A percentile compares a stretch with the other conserved stretches of the same genome.
Evolutionary conservation across 768 basidiomycete species (phyloP).

Genomic region (Leccinum boreale): DNA sequence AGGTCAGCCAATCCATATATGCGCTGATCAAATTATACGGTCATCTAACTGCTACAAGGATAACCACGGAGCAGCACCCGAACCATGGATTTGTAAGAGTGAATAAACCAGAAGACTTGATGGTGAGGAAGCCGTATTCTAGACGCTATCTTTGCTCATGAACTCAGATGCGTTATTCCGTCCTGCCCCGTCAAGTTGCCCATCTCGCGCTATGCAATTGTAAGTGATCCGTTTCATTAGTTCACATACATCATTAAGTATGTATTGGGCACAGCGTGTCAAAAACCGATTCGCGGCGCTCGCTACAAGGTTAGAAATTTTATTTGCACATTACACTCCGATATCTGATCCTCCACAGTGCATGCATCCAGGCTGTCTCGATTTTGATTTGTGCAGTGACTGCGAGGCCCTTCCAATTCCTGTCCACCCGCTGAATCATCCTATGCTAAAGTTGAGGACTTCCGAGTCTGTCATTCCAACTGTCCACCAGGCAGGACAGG

Average conservation of each 20-base stretch:
- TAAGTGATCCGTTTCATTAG: constrained; percentile 9
- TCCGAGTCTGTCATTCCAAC: constrained; percentile 47
- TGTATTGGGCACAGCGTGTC: constrained; percentile 37
- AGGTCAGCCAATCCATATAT: constrained; percentile 34
- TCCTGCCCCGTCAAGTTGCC: constrained; percentile 14
- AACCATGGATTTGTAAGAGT: constrained; percentile 70
- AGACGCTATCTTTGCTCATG: background rate
- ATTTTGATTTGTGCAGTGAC: constrained; percentile 75
- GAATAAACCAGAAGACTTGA: constrained; percentile 47
- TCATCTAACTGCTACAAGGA: constrained; percentile 36
- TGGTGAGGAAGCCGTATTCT: constrained; percentile 41
- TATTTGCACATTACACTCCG: background rate
- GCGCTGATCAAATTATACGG: background rate
- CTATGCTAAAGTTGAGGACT: constrained; percentile 69
- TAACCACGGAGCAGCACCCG: constrained; percentile 73
- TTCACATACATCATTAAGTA: background rate
- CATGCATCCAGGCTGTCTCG: constrained; percentile 71
- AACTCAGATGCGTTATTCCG: constrained; percentile 29
- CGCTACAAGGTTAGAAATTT: constrained; percentile 63
- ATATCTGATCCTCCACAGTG: constrained; percentile 47
- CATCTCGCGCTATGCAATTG: constrained; percentile 66
- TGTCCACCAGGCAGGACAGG: constrained; percentile 32
- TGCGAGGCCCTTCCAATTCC: constrained; percentile 82
- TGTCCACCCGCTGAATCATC: constrained; percentile 68
- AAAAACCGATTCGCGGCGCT: constrained; percentile 49